Base-by-base conservation (phyloP, 345 rosid species). In the Eucalyptus microcorys region DNA sequence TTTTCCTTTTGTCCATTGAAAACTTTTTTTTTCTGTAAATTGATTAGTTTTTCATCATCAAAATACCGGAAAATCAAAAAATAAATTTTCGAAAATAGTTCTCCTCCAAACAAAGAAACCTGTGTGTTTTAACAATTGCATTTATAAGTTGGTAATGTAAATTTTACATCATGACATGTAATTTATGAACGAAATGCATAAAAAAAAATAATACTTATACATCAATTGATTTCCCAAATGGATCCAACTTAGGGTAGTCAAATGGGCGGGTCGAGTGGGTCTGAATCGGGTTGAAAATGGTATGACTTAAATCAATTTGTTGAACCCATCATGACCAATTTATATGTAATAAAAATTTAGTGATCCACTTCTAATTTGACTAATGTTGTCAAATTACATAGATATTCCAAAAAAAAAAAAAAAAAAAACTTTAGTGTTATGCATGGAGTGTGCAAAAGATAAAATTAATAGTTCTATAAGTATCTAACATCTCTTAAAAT, bases 21-120 rank as follows among this genome's bases (percentile, higher is more conserved):
- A 22, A 7, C 12, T 7, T 27, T 61, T 59, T 59, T 14, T 3
- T 13, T 0, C 26, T 19, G 10, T 50, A 27, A 14, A 61, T 2
- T 30, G 8, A 30, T 61, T 61, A 61, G 4, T 13, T 61, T 61
- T 61, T 3, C 16, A 27, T 3, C 32, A 12, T 13, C 34, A 30
- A 13, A 61, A 10, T 4, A 61, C 1, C 1, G 0, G 17, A 61
- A 13, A 61, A 6, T 30, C 17, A 3, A 1, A 61, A 61, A 12
- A 6, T 30, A 12, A 13, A 1, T 30, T 61, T 30, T 61, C 0
- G 0, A 15, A 61, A 61, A 30, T 3, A 30, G 34, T 61, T 61
- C 8, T 61, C 32, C 68, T 61, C n/a, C 16, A 13, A 61, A 61
- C 34, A 61, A 61, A 61, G 7, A 6, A 0, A 61, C 68, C 8